These are phyloP conservation scores for Amaranthus palmeri DNA, from an alignment of 148 eudicot species.

Conservation along the genomic window DNA sequence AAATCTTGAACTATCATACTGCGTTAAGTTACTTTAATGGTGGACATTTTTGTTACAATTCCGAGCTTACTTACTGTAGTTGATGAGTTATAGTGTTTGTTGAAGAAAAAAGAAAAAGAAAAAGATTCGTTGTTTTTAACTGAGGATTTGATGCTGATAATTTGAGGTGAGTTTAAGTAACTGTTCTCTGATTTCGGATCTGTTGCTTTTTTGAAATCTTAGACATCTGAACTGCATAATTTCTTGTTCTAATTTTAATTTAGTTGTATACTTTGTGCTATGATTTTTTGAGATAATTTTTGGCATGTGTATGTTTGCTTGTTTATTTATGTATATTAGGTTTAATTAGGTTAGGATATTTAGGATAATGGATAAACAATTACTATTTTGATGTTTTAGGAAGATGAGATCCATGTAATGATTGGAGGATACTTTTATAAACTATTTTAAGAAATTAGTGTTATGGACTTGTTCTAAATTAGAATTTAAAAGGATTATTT, in stretches of 20 bases:
- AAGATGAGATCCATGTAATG: slow-evolving; percentile 8
- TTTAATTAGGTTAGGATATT: slow-evolving; percentile 4
- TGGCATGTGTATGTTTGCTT: neutral
- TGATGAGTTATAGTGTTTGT: neutral
- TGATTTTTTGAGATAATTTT: neutral
- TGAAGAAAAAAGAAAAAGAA: neutral
- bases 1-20: slow-evolving; percentile 9
- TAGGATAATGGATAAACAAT: neutral
- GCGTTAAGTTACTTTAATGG: slow-evolving; percentile 14
- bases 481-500: slow-evolving; percentile 14
- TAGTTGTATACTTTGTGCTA: neutral
- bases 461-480: neutral
- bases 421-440: neutral
- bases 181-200: slow-evolving; percentile 21
- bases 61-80: slow-evolving; percentile 6
- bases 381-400: neutral
- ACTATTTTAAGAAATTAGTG: neutral
- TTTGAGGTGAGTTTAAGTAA: slow-evolving; percentile 14
- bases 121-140: slow-evolving; percentile 7
- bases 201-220: neutral
- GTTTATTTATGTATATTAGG: neutral
- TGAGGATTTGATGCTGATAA: slow-evolving; percentile 16
- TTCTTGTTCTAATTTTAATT: slow-evolving; percentile 4
- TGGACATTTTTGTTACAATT: slow-evolving; percentile 13
- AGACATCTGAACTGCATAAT: neutral